These are phyloP conservation scores for Geum urbanum DNA, from an alignment of 306 rosid genomes.

Conservation along the genomic window DNA sequence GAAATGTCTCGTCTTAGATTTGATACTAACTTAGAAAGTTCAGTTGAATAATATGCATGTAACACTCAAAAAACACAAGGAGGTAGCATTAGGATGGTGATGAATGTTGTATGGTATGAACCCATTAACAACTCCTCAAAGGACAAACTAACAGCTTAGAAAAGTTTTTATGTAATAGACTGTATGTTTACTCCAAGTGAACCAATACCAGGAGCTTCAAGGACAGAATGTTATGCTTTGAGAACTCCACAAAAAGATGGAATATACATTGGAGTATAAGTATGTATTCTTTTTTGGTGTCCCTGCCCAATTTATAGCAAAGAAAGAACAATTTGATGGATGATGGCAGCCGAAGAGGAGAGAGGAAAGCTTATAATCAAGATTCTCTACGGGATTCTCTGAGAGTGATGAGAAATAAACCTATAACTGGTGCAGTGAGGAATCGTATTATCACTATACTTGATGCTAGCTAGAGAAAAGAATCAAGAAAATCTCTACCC, in stretches of 20 bases:
- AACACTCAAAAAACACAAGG: slow-evolving; percentile 47
- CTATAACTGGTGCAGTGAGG: too few species aligned
- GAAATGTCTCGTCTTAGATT: neutral
- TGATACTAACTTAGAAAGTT: neutral
- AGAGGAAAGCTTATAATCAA: too few species aligned
- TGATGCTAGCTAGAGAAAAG: too few species aligned
- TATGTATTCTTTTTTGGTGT: slow-evolving; percentile 30
- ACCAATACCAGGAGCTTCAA: slow-evolving; percentile 42
- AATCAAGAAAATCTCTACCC: too few species aligned
- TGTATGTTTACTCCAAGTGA: slow-evolving; percentile 55
- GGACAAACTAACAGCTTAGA: slow-evolving; percentile 57
- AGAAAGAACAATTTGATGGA: too few species aligned
- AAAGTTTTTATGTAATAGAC: slow-evolving; percentile 55
- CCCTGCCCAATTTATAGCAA: too few species aligned
- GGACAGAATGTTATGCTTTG: slow-evolving; percentile 52
- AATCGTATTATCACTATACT: too few species aligned
- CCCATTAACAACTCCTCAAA: slow-evolving; percentile 48
- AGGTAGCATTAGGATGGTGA: slow-evolving; percentile 61
- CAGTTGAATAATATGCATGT: neutral
- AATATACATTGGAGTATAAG: slow-evolving; percentile 48
- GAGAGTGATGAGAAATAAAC: too few species aligned
- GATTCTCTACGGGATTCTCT: too few species aligned
- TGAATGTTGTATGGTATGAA: slow-evolving; percentile 51
- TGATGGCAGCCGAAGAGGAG: too few species aligned
- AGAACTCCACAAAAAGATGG: slow-evolving; percentile 35